A percentile compares a stretch with the other conserved stretches of the same genome.
Evolutionary conservation across 441 rosid species (phyloP).

Genomic region (Rhodomyrtus psidioides): DNA sequence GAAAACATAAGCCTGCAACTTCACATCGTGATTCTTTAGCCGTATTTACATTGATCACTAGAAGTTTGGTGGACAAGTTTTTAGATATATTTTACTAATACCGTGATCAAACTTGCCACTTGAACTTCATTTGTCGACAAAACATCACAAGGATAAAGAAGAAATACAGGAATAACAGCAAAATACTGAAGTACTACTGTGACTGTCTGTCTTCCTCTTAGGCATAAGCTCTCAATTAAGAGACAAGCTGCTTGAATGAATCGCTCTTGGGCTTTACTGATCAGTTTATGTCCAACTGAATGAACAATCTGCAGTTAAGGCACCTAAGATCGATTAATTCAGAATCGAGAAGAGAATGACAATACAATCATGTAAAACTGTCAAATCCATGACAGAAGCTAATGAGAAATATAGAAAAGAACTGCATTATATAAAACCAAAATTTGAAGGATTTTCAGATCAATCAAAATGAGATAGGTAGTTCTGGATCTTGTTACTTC

Average conservation of each 20-base stretch:
- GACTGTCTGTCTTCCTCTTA: background rate
- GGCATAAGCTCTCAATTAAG: background rate
- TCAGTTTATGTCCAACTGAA: constrained; percentile 33
- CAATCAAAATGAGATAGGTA: background rate
- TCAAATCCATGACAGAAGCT: background rate
- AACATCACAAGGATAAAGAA: background rate
- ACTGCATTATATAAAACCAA: background rate
- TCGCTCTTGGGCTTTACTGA: background rate
- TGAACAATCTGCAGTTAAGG: constrained; percentile 32
- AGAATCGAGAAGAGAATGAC: background rate
- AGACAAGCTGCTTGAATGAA: constrained; percentile 1
- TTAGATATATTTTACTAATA: background rate
- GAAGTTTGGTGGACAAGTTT: background rate
- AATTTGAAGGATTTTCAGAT: background rate
- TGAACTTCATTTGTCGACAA: background rate
- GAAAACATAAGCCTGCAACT: background rate
- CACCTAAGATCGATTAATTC: background rate
- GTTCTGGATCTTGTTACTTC: background rate
- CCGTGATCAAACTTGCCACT: background rate
- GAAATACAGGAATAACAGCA: background rate
- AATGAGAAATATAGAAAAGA: background rate
- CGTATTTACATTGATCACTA: background rate
- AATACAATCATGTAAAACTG: background rate
- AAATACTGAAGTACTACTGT: background rate
- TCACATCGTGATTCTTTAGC: background rate